Percentiles rank a stretch among this genome's conserved stretches.
Evolutionary conservation across 2,329 filamentous ascomycete species (phyloP).

Genomic region (Colletotrichum lupini): DNA sequence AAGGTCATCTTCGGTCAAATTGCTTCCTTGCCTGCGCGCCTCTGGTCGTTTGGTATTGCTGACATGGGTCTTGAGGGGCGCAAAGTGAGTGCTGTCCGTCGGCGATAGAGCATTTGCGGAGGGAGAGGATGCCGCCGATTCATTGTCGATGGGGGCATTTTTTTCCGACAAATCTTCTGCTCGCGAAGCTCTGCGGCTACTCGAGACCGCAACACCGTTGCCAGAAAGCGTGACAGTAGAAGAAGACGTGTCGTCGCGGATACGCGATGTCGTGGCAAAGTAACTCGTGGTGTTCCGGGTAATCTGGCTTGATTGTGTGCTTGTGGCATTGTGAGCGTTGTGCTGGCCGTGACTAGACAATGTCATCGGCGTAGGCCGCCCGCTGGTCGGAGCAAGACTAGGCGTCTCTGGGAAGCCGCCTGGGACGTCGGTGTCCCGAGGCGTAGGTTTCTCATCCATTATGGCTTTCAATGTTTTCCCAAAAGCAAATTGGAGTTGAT

Average conservation of each 20-base stretch:
- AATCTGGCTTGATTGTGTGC: background rate
- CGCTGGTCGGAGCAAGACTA: constrained; percentile 34
- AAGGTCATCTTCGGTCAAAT: constrained; percentile 61
- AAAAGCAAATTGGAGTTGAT: background rate
- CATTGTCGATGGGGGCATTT: background rate
- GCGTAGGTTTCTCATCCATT: constrained; percentile 44
- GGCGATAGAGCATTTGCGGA: constrained; percentile 1
- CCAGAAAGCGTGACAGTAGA: constrained; percentile 15
- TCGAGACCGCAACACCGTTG: background rate
- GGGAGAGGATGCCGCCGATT: constrained; percentile 11
- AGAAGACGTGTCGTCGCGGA: constrained; percentile 3
- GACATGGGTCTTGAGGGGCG: constrained; percentile 41
- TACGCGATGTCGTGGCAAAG: background rate
- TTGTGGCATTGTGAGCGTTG: background rate
- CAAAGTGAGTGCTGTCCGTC: constrained; percentile 37
- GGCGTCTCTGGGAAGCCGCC: constrained; percentile 47
- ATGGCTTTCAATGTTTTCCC: background rate
- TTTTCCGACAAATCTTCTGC: background rate
- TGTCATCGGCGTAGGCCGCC: constrained; percentile 24
- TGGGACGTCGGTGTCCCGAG: constrained; percentile 45
- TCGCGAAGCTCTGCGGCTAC: background rate
- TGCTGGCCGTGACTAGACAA: background rate
- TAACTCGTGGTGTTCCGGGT: background rate
- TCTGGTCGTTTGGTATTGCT: constrained; percentile 35
- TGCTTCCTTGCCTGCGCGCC: constrained; percentile 40